Conservation (phyloP, 257 asterid species). For the Scutellaria barbata region DNA sequence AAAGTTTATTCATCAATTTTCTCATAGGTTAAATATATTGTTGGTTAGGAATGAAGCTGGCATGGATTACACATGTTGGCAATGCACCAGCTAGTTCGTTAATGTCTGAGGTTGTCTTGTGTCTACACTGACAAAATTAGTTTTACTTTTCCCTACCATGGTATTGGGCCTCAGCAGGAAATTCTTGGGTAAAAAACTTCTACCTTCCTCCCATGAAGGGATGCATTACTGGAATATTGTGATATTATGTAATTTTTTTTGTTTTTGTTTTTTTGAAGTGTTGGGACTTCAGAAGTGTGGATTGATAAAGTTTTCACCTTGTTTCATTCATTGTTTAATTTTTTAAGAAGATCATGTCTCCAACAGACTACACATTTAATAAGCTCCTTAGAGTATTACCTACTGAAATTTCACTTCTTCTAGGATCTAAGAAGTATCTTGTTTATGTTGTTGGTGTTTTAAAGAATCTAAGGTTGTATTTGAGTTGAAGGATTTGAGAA, state of each 20-base stretch:
- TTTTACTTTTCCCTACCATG: constrained; percentile 16
- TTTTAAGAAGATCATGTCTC: constrained; percentile 1
- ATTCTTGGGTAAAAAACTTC: background rate
- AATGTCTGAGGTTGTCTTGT: constrained; percentile 1
- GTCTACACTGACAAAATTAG: constrained; percentile 4
- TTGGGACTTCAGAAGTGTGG: background rate
- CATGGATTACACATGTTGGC: constrained; percentile 8
- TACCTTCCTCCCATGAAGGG: background rate
- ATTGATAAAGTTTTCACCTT: constrained; percentile 7
- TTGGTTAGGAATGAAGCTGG: constrained; percentile 30
- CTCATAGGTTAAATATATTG: constrained; percentile 12
- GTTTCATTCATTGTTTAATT: background rate
- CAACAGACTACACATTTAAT: background rate
- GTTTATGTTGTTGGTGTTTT: background rate
- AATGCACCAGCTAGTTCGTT: constrained; percentile 27
- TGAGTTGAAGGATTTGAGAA: background rate
- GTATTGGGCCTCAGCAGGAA: constrained; percentile 2
- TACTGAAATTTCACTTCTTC: background rate
- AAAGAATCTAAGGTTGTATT: no score
- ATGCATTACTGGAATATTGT: constrained; percentile 15
- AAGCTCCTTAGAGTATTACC: constrained; percentile 2
- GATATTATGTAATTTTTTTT: background rate
- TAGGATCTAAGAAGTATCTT: constrained; percentile 6
- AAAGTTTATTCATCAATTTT: constrained; percentile 21
- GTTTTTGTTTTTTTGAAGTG: background rate